A percentile compares a stretch with the other conserved stretches of the same genome.
phyloP scores from a whole-genome alignment of 345 rosid species.

The Psidium friedrichsthalianum region DNA sequence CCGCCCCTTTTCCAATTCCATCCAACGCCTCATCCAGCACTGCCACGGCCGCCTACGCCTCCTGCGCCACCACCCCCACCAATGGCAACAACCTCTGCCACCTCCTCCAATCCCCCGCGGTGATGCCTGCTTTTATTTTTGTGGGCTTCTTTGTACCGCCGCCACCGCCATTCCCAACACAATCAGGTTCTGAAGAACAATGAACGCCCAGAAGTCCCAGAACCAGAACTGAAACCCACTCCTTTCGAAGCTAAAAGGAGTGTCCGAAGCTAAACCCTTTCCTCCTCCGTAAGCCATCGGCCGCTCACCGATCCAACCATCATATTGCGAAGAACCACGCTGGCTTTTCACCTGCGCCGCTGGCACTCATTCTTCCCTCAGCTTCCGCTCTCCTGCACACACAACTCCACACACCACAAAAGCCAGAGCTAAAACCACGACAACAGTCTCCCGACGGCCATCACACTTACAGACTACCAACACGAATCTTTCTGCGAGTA shows the following conservation, averaged over 20 bases:
- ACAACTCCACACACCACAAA: conserved; percentile 1
- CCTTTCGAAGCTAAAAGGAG: conserved; percentile 4
- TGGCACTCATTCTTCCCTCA: conserved; percentile 3
- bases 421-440: conserved; percentile 1
- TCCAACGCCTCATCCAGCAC: neutral
- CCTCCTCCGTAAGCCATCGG: neutral
- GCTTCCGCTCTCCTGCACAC: conserved; percentile 11
- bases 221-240: conserved; percentile 2
- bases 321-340: conserved; percentile 6
- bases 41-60: neutral
- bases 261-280: conserved; percentile 1
- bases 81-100: neutral
- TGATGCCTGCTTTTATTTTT: neutral
- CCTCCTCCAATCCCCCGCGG: neutral
- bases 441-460: neutral
- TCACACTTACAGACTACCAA: neutral
- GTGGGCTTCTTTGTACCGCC: neutral
- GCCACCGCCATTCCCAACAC: conserved; percentile 8
- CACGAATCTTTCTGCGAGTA: neutral
- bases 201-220: neutral
- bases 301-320: conserved; percentile 4
- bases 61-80: neutral
- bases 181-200: neutral
- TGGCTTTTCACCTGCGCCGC: conserved; percentile 9
- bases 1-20: conserved; percentile 6